Evolutionary conservation across 2,329 filamentous ascomycete species (phyloP).

Genomic region (Leptographium galeiforme): DNA sequence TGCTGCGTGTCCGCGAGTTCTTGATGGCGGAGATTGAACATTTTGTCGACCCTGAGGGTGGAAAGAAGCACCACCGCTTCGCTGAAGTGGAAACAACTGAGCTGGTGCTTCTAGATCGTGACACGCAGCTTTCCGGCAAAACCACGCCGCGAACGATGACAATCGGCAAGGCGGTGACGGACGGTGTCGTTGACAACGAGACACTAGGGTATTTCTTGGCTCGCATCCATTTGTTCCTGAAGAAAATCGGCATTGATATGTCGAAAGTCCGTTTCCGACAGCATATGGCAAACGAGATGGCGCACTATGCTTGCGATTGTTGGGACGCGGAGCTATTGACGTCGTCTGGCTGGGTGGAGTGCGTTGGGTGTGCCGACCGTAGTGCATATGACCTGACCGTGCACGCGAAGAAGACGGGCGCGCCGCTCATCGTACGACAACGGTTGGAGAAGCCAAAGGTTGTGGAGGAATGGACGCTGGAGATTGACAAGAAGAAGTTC

Average conservation of each 20-base stretch:
- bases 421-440: conserved; percentile 74
- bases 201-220: conserved; percentile 96
- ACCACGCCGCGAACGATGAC: conserved; percentile 60
- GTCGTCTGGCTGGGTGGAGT: conserved; percentile 95
- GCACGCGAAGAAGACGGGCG: conserved; percentile 84
- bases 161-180: conserved; percentile 75
- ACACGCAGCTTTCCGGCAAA: conserved; percentile 77
- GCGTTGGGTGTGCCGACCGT: conserved; percentile 79
- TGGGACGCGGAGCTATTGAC: conserved; percentile 94
- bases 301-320: conserved; percentile 93
- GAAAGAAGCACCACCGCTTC: conserved; percentile 90
- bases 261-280: conserved; percentile 90
- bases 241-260: conserved; percentile 76
- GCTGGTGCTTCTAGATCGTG: conserved; percentile 69
- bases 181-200: conserved; percentile 84
- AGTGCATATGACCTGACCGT: conserved; percentile 90
- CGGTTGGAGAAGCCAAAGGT: conserved; percentile 62
- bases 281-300: conserved; percentile 70
- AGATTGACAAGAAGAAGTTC: conserved; percentile 90
- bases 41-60: conserved; percentile 85
- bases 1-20: conserved; percentile 91
- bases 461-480: conserved; percentile 77
- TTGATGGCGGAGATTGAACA: conserved; percentile 99
- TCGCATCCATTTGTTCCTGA: conserved; percentile 80
- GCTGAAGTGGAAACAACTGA: conserved; percentile 71